Conservation (phyloP, 371 early-diverging fungal genomes). For the Mucor irregularis region DNA sequence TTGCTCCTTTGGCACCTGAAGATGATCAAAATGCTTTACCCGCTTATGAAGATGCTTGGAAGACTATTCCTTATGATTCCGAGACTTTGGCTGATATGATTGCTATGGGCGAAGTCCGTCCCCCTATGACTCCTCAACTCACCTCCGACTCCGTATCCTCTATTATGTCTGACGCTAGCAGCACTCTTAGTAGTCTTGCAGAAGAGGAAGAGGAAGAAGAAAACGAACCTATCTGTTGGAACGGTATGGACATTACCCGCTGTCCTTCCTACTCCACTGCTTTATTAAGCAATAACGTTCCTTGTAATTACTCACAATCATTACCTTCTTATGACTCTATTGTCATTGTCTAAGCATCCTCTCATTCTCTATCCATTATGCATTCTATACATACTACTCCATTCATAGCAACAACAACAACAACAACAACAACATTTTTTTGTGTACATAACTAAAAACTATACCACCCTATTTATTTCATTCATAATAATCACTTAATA, state of each 20-base stretch:
- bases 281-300: slow-evolving; percentile 10
- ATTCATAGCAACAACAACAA: too few relatives aligned
- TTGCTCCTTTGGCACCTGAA: slow-evolving; percentile 24
- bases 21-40: slow-evolving; percentile 28
- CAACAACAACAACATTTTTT: neutral
- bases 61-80: slow-evolving; percentile 33
- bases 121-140: neutral
- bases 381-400: neutral
- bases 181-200: neutral
- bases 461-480: neutral
- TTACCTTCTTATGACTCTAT: slow-evolving; percentile 31
- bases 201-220: neutral
- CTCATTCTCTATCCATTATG: neutral
- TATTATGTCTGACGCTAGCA: neutral
- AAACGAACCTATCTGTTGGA: slow-evolving; percentile 32
- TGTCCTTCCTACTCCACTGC: slow-evolving; percentile 32
- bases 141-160: neutral
- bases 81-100: slow-evolving; percentile 21
- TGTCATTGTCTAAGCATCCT: neutral
- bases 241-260: slow-evolving; percentile 20
- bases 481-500: too few relatives aligned
- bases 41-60: slow-evolving; percentile 46
- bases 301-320: slow-evolving; percentile 6
- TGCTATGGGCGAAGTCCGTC: slow-evolving; percentile 20
- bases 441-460: neutral